phyloP scores from a whole-genome alignment of 805 yeast genomes.

The Suhomyces prunicola region DNA sequence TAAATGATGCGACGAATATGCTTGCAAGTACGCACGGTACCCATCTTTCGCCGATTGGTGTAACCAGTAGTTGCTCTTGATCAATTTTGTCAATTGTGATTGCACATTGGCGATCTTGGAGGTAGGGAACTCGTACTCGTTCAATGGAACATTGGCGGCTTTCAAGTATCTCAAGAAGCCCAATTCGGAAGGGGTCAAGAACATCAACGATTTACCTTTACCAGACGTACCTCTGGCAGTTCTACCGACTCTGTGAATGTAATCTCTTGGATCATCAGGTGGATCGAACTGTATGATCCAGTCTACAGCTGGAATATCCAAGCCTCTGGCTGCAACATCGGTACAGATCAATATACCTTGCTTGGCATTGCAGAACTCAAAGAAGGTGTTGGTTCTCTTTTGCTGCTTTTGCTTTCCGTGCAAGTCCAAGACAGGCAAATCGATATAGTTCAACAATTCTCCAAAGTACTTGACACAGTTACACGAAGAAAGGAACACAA shows the following conservation, averaged over 20 bases:
- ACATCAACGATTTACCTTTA: conserved; percentile 92
- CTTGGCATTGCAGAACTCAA: conserved; percentile 96
- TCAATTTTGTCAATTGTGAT: conserved; percentile 85
- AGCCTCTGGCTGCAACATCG: conserved; percentile 98
- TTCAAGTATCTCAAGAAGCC: conserved; percentile 93
- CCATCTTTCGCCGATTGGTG: conserved; percentile 98
- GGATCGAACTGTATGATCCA: conserved; percentile 99
- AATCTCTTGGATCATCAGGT: conserved; percentile 99
- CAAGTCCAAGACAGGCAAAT: conserved; percentile 90
- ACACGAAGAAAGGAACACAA: conserved; percentile 94
- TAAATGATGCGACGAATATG: conserved; percentile 93
- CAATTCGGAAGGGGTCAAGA: conserved; percentile 87
- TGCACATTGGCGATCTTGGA: conserved; percentile 96
- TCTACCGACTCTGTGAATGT: conserved; percentile 98
- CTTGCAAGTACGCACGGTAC: conserved; percentile 93
- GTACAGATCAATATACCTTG: conserved; percentile 93
- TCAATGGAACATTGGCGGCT: conserved; percentile 95
- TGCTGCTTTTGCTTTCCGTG: conserved; percentile 99
- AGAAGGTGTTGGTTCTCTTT: conserved; percentile 96
- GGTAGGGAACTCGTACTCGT: conserved; percentile 94
- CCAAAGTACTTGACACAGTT: conserved; percentile 96
- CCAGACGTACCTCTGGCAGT: conserved; percentile 93
- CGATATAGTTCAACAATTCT: conserved; percentile 92
- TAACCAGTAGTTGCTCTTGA: conserved; percentile 87
- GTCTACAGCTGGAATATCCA: conserved; percentile 97